phyloP scores from a whole-genome alignment of 73 alveolate genomes.

The Blepharisma stoltei region DNA sequence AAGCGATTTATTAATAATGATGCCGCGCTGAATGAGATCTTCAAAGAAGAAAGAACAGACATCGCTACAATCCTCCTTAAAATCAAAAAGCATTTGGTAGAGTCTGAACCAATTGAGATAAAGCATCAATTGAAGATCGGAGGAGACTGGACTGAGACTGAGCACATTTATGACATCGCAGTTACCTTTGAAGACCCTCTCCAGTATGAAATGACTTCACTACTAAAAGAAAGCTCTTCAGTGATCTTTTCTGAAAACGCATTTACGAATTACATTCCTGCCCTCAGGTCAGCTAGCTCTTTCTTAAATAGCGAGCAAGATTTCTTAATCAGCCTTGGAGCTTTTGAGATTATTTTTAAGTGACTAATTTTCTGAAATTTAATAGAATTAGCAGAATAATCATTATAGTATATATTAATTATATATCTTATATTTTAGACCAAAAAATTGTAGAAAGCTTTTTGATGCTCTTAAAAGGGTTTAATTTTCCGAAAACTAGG shows the following conservation, averaged over 20 bases:
- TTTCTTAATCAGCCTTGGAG: no score
- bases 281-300: not conserved
- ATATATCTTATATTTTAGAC: no score
- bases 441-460: no score
- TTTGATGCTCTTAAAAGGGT: no score
- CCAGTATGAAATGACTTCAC: not conserved
- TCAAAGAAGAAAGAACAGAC: constrained; percentile 25
- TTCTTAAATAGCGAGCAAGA: no score
- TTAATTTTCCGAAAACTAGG: no score
- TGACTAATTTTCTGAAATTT: no score
- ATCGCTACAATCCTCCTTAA: not conserved
- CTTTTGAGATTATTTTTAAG: no score
- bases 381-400: no score
- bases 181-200: constrained; percentile 15
- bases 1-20: constrained; percentile 10
- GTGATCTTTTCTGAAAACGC: constrained; percentile 19
- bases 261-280: constrained; percentile 15
- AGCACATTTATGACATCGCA: constrained; percentile 4
- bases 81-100: constrained; percentile 21
- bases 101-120: constrained; percentile 12
- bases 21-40: not conserved
- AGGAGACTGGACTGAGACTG: constrained; percentile 26
- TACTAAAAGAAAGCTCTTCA: not conserved
- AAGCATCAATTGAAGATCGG: not conserved
- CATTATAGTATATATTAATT: no score